These are phyloP conservation scores for Aspergillus calidoustus DNA, from an alignment of 2,329 filamentous ascomycete species.

Conservation along the genomic window DNA sequence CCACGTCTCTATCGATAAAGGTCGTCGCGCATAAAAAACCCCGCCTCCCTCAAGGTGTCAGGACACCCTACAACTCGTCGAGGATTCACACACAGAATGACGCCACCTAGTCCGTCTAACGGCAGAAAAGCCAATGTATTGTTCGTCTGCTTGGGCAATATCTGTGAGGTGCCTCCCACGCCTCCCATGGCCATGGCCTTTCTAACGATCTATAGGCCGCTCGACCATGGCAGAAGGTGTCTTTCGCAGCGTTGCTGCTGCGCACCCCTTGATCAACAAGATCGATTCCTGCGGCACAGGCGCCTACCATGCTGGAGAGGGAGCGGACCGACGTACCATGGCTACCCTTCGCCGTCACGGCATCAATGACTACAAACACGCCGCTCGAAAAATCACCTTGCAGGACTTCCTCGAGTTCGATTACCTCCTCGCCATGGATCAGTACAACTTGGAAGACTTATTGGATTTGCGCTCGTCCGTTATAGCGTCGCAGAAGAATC, in stretches of 20 bases:
- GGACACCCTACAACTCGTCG: background rate
- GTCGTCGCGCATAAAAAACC: background rate
- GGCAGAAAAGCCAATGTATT: slow-evolving; percentile 67
- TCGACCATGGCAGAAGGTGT: slow-evolving; percentile 97
- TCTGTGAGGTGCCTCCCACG: slow-evolving; percentile 60
- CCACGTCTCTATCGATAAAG: slow-evolving; percentile 7
- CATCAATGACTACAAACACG: slow-evolving; percentile 77
- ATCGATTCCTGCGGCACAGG: slow-evolving; percentile 92
- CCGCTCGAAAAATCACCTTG: slow-evolving; percentile 71
- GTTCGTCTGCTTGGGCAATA: slow-evolving; percentile 97
- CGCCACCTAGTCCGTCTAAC: slow-evolving; percentile 21
- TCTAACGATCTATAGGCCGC: slow-evolving; percentile 51
- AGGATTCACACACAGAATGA: slow-evolving; percentile 24
- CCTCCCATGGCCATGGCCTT: background rate
- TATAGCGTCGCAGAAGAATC: slow-evolving; percentile 46
- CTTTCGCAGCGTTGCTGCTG: slow-evolving; percentile 72
- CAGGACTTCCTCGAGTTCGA: slow-evolving; percentile 85
- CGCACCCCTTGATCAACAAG: slow-evolving; percentile 61
- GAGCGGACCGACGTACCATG: slow-evolving; percentile 83
- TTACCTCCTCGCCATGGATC: slow-evolving; percentile 95
- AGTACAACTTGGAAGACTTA: slow-evolving; percentile 75
- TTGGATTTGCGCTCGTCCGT: slow-evolving; percentile 62
- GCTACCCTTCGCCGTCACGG: slow-evolving; percentile 73
- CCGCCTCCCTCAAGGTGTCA: background rate
- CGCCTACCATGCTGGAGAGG: slow-evolving; percentile 78